Base-by-base conservation (phyloP, 345 rosid species). In the Mangifera indica region DNA sequence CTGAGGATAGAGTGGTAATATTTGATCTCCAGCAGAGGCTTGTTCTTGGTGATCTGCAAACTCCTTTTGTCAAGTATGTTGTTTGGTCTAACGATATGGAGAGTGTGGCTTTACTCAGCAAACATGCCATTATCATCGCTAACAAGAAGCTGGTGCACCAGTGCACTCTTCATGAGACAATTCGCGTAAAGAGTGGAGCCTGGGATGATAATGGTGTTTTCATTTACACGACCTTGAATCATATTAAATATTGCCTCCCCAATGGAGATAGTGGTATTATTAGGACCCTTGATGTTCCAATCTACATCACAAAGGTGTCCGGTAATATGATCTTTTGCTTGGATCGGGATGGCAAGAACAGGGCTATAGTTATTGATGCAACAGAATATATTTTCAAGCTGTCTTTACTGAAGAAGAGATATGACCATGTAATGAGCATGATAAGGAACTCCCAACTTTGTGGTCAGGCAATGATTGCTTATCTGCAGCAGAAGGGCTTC, bases 191-290 rank as follows among this genome's bases (percentile, higher is more conserved):
- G 66, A 90, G 98, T 76, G 98, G 97, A 79, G 95, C 95, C 25
- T 94, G 98, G 98, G 97, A 92, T 53, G 98, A 94, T 20, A 89
- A 90, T 78, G 95, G 93, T 79, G 97, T 94, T 66, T 92, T 94
- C 73, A 92, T 92, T 21, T 94, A 92, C 71, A 87, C 97, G 12
- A 94, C 98, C 9, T 29, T 94, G 67, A 92, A 92, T 72, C 98
- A 94, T 70, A 85, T 94, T 52, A 94, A 94, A 73, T 94, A 92
- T 42, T 92, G 98, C 81, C 92, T 94, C 20, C 98, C 98, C 8
- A 93, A 91, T 83, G 97, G 98, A 1, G 96, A 93, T 69, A 88
- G 84, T 70, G 98, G 97, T 59, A 89, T 92, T 40, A 94, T 94
- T 59, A 80, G 77, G 74, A 92, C 98, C 11, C 93, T 94, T 65